Evolutionary conservation across 257 asterid species (phyloP).

Genomic region (Misopates orontium): DNA sequence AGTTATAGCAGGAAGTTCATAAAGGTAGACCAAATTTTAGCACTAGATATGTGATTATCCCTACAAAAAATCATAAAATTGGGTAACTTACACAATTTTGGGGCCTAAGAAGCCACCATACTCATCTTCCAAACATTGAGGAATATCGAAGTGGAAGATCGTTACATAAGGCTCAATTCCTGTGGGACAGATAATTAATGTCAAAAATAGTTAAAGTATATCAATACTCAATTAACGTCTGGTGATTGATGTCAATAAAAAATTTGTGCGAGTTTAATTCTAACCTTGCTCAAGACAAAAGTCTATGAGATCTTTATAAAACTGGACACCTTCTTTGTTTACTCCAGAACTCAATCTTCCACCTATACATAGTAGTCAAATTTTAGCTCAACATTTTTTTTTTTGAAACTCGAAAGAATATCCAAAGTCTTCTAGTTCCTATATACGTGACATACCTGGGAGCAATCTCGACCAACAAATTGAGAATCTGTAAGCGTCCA

Average conservation of each 20-base stretch:
- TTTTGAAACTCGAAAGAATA: not conserved
- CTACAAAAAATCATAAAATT: too few species aligned
- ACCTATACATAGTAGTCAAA: constrained; percentile 12
- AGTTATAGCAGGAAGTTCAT: too few species aligned
- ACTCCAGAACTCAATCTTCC: constrained; percentile 26
- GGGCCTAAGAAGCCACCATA: constrained; percentile 26
- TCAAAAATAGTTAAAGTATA: too few species aligned
- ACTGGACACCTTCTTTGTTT: constrained; percentile 29
- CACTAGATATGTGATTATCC: too few species aligned
- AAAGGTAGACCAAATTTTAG: too few species aligned
- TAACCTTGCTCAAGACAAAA: constrained; percentile 19
- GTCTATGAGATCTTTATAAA: constrained; percentile 31
- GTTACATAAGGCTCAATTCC: constrained; percentile 28
- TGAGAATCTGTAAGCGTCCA: constrained; percentile 26
- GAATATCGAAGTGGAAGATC: constrained; percentile 39
- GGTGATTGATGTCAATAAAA: not conserved
- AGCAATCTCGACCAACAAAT: constrained; percentile 33
- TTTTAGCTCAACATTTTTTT: too few species aligned
- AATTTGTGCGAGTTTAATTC: too few species aligned
- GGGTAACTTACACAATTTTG: not conserved
- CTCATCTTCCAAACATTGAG: constrained; percentile 33
- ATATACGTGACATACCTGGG: constrained; percentile 23
- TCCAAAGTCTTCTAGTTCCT: not conserved
- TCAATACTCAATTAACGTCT: too few species aligned
- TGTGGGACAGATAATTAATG: not conserved